Base-by-base conservation (phyloP, 2,329 filamentous ascomycete species). In the Aspergillus calidoustus region DNA sequence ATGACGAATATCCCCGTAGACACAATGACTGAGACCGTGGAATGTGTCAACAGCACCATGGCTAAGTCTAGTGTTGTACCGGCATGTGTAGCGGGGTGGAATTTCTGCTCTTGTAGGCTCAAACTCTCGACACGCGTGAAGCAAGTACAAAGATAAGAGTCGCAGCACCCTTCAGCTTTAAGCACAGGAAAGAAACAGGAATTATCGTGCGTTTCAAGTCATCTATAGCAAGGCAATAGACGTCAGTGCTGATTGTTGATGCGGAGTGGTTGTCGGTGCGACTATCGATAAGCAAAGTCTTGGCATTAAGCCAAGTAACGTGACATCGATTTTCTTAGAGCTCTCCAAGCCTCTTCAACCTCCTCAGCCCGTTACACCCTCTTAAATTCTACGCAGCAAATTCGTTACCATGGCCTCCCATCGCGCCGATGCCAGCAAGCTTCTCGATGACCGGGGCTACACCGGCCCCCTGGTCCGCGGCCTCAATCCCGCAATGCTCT, bases 371-470 rank as follows among this genome's bases (percentile, higher is more conserved):
- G 55, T 59, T 57, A 54, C 50, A 59, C 59, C 48, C 46, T 30
- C 17, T 9, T 28, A 31, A 47, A 34, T 49, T 8, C 28, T 62
- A 50, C 13, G 31, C 31, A 17, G 88, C 88, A 7, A 88, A 88
- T 79, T 64, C 44, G 13, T 31, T 53, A 64, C 38, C 69, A 85
- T 82, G 79, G 73, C 81, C 54, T 72, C 79, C 72, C 87, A 93
- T 77, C 89, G 89, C 75, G 93, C 93, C 73, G 93, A 97, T 76
- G 92, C 91, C 28, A 83, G 81, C 69, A 79, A 81, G 19, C 81
- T 96, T 76, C 90, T 98, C 75, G 94, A 98, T 80, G 92, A 96
- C 80, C 91, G 94, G 69, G 94, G 94, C 74, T 91, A 91, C 74
- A 83, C 82, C 13, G 91, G 89, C 50, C 79, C 88, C 41, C 86